These are phyloP conservation scores for Copromyces sp. DNA, from an alignment of 495 filamentous ascomycete species.

Conservation along the genomic window DNA sequence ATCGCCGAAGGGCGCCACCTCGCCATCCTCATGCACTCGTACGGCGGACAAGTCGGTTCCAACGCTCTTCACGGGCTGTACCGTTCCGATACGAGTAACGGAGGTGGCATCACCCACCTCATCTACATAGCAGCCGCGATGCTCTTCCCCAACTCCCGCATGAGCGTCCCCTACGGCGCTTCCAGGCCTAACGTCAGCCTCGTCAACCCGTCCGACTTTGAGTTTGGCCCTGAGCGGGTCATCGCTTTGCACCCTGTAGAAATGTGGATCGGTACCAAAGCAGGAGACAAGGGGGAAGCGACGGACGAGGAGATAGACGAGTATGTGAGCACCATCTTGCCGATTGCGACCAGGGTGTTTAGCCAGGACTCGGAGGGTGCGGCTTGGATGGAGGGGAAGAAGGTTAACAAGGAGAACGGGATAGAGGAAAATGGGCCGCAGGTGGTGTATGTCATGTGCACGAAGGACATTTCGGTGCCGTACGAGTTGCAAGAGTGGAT, in stretches of 20 bases:
- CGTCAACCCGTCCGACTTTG: not conserved
- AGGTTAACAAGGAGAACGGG: not conserved
- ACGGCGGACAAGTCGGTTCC: conserved; percentile 26
- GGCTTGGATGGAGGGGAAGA: not conserved
- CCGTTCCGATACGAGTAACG: not conserved
- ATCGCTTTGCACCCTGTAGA: not conserved
- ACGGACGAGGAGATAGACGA: not conserved
- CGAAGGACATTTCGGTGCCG: not conserved
- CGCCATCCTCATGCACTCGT: conserved; percentile 26
- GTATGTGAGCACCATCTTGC: not conserved
- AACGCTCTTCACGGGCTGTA: conserved; percentile 20
- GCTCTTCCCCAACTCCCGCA: not conserved
- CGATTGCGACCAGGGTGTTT: not conserved
- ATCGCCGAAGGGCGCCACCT: conserved; percentile 1
- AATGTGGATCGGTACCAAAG: not conserved
- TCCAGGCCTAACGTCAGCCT: not conserved
- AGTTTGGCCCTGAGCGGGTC: accelerated
- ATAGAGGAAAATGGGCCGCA: not conserved
- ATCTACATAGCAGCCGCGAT: not conserved
- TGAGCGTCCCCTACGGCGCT: not conserved
- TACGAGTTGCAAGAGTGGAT: not conserved
- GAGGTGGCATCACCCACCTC: not conserved
- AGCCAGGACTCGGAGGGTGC: not conserved
- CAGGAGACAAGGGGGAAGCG: not conserved
- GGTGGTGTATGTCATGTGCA: not conserved